Evolutionary conservation across 2,329 filamentous ascomycete species (phyloP).

Genomic region (Aspergillus aculeatus): DNA sequence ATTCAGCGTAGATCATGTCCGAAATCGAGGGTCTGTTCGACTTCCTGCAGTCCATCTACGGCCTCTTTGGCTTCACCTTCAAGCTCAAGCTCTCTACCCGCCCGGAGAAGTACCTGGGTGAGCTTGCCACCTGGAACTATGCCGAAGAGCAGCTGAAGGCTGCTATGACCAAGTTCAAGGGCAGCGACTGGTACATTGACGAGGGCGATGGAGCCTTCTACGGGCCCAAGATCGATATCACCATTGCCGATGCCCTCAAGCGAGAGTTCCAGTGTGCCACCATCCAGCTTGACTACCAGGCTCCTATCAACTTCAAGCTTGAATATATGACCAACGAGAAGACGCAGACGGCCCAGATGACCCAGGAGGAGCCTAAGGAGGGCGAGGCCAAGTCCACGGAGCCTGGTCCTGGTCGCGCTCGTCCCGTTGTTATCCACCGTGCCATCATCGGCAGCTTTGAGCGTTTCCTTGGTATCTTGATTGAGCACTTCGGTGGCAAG

Average conservation of each 20-base stretch:
- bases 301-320: conserved; percentile 80
- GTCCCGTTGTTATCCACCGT: conserved; percentile 53
- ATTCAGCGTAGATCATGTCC: conserved; percentile 52
- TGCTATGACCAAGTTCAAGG: conserved; percentile 75
- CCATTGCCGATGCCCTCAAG: conserved; percentile 81
- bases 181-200: conserved; percentile 82
- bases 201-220: conserved; percentile 97
- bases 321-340: conserved; percentile 76
- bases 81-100: conserved; percentile 93
- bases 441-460: conserved; percentile 53
- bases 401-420: conserved; percentile 44
- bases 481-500: conserved; percentile 52
- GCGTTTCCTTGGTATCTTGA: conserved; percentile 52
- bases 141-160: conserved; percentile 79
- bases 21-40: conserved; percentile 85
- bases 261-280: conserved; percentile 88
- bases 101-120: conserved; percentile 83
- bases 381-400: conserved; percentile 41
- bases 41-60: conserved; percentile 77
- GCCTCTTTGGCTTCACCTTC: conserved; percentile 83
- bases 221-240: conserved; percentile 97
- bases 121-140: conserved; percentile 81
- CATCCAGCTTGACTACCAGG: conserved; percentile 90
- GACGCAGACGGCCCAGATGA: conserved; percentile 50
- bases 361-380: conserved; percentile 35